These are phyloP conservation scores for Hypoxylon sp. DNA, from an alignment of 2,329 filamentous ascomycete genomes.

Conservation along the genomic window DNA sequence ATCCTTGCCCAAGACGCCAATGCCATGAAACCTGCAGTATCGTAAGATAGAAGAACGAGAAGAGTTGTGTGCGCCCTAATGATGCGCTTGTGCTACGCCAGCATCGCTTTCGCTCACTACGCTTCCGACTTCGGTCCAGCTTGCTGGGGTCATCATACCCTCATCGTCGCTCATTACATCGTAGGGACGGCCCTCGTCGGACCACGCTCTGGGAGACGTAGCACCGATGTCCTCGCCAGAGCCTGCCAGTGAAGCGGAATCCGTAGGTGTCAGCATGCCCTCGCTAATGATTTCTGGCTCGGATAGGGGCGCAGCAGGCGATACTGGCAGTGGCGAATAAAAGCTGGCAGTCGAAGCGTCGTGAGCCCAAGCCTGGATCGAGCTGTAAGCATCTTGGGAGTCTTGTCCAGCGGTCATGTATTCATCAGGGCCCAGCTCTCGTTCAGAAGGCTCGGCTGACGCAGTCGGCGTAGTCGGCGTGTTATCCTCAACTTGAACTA, in stretches of 20 bases:
- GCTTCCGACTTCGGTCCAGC: slow-evolving; percentile 75
- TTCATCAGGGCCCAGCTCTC: slow-evolving; percentile 59
- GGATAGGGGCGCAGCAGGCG: slow-evolving; percentile 62
- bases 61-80: slow-evolving; percentile 43
- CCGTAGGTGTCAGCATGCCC: slow-evolving; percentile 69
- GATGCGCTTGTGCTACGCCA: slow-evolving; percentile 53
- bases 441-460: slow-evolving; percentile 52
- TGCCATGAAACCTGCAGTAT: slow-evolving; percentile 35
- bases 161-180: slow-evolving; percentile 72
- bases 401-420: slow-evolving; percentile 66
- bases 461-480: slow-evolving; percentile 19
- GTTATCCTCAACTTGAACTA: slow-evolving; percentile 52
- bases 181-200: slow-evolving; percentile 57
- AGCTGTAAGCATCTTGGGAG: slow-evolving; percentile 63
- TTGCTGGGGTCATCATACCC: slow-evolving; percentile 69
- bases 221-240: slow-evolving; percentile 63
- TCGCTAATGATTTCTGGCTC: slow-evolving; percentile 66
- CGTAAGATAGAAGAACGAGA: slow-evolving; percentile 26
- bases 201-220: slow-evolving; percentile 54
- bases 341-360: slow-evolving; percentile 66
- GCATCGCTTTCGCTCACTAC: slow-evolving; percentile 69
- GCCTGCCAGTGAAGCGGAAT: slow-evolving; percentile 67
- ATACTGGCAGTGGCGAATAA: slow-evolving; percentile 70
- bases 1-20: slow-evolving; percentile 36
- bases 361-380: slow-evolving; percentile 75